A percentile compares a stretch with the other conserved stretches of the same genome.
phyloP scores from a whole-genome alignment of 129 eudicot species.

The Flaveria bidentis region DNA sequence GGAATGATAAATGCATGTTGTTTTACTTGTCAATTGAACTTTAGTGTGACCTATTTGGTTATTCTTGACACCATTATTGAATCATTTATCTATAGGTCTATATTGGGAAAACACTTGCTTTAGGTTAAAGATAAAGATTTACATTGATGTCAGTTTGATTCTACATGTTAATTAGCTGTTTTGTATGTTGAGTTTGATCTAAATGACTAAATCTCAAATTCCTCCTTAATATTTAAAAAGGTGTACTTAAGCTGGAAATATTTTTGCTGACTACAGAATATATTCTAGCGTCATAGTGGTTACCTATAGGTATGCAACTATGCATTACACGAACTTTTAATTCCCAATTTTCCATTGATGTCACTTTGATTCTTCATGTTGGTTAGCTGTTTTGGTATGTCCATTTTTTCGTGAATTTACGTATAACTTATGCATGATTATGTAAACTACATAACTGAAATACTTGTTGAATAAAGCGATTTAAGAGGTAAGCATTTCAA shows the following conservation, averaged over 20 bases:
- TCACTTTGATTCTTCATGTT: neutral
- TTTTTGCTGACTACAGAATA: conserved; percentile 20
- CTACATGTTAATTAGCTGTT: conserved; percentile 19
- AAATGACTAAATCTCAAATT: neutral
- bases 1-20: conserved; percentile 21
- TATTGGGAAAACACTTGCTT: conserved; percentile 26
- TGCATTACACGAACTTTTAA: neutral
- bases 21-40: conserved; percentile 15
- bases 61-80: too few relatives aligned
- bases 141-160: conserved; percentile 32
- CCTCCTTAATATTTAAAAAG: conserved; percentile 11
- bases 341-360: too few relatives aligned
- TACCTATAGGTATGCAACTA: conserved; percentile 3
- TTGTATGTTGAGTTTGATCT: conserved; percentile 9
- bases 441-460: neutral
- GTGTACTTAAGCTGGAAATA: conserved; percentile 7
- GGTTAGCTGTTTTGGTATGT: neutral
- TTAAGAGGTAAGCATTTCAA: neutral
- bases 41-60: conserved; percentile 12
- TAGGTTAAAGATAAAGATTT: conserved; percentile 14
- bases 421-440: neutral
- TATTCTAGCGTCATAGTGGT: conserved; percentile 25
- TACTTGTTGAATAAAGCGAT: neutral
- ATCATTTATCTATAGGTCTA: conserved; percentile 18
- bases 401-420: neutral